phyloP scores from a whole-genome alignment of 352 stramenopile species.

The Pythium rhizo-oryzae region DNA sequence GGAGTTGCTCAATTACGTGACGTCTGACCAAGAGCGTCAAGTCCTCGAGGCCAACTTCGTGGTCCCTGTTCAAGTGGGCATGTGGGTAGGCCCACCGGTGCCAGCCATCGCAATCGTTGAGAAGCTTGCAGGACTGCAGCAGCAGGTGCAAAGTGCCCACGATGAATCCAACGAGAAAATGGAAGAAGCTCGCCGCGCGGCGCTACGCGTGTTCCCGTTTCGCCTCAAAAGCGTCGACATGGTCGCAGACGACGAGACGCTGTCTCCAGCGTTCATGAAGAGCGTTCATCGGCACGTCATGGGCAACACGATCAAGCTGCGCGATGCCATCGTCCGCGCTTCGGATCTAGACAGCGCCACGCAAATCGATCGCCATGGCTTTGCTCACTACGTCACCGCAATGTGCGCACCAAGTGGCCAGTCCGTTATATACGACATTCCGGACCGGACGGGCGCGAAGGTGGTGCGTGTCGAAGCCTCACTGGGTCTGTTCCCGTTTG shows the following conservation, averaged over 20 bases:
- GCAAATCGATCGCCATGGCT: background rate
- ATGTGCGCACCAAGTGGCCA: conserved; percentile 5
- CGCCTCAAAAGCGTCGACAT: background rate
- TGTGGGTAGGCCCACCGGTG: background rate
- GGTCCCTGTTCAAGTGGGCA: background rate
- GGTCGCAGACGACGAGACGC: background rate
- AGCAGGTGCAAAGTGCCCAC: background rate
- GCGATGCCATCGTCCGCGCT: background rate
- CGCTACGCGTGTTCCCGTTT: conserved; percentile 15
- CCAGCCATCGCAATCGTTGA: background rate
- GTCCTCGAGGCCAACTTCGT: background rate
- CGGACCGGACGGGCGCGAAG: background rate
- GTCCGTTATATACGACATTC: background rate
- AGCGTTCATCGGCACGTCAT: background rate
- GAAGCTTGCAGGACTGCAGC: background rate
- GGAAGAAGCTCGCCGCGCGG: conserved; percentile 11
- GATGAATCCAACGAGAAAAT: background rate
- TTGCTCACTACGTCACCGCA: conserved; percentile 7
- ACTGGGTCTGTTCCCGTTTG: background rate
- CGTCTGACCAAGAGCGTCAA: background rate
- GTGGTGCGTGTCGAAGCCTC: conserved; percentile 1
- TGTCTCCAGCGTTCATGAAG: conserved; percentile 5
- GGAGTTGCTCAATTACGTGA: background rate
- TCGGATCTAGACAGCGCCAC: background rate
- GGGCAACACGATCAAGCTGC: background rate